A percentile compares a stretch with the other conserved stretches of the same genome.
These are phyloP conservation scores for Knoxia roxburghii DNA, from an alignment of 257 asterid species.

Conservation along the genomic window DNA sequence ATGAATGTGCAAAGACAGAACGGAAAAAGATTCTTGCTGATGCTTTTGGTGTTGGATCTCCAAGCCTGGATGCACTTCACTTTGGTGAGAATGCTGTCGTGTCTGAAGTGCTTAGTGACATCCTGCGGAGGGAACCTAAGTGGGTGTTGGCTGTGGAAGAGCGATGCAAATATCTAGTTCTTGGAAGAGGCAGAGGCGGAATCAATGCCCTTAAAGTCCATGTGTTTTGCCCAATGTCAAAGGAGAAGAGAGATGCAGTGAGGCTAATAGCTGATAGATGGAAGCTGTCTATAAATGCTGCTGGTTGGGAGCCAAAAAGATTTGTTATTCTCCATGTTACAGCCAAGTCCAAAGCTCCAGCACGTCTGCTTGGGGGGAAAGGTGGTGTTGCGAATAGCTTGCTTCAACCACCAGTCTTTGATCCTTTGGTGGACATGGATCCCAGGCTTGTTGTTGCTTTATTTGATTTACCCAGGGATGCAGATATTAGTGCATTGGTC, in stretches of 20 bases:
- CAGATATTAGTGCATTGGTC: constrained; percentile 85
- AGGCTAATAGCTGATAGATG: constrained; percentile 90
- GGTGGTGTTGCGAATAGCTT: constrained; percentile 37
- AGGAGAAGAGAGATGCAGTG: constrained; percentile 86
- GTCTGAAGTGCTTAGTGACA: constrained; percentile 80
- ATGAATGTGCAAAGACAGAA: constrained; percentile 78
- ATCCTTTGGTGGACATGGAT: constrained; percentile 87
- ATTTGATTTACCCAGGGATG: constrained; percentile 89
- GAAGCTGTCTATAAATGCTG: constrained; percentile 81
- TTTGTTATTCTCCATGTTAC: constrained; percentile 73
- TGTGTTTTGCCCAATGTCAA: constrained; percentile 75
- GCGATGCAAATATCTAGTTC: constrained; percentile 77
- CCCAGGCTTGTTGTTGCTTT: constrained; percentile 90
- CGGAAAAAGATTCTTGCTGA: constrained; percentile 87
- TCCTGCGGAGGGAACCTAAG: constrained; percentile 89
- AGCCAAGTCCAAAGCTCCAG: constrained; percentile 78
- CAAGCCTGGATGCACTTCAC: constrained; percentile 75
- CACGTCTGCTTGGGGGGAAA: constrained; percentile 73
- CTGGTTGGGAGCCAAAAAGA: constrained; percentile 99
- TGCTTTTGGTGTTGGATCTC: constrained; percentile 67
- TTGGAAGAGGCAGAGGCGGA: constrained; percentile 76
- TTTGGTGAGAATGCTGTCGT: constrained; percentile 75
- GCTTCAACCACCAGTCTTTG: constrained; percentile 64
- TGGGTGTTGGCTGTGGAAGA: constrained; percentile 90
- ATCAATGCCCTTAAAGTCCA: constrained; percentile 71